These are phyloP conservation scores for Fusarium xyrophilum DNA, from an alignment of 2,329 filamentous ascomycete species.

Conservation along the genomic window DNA sequence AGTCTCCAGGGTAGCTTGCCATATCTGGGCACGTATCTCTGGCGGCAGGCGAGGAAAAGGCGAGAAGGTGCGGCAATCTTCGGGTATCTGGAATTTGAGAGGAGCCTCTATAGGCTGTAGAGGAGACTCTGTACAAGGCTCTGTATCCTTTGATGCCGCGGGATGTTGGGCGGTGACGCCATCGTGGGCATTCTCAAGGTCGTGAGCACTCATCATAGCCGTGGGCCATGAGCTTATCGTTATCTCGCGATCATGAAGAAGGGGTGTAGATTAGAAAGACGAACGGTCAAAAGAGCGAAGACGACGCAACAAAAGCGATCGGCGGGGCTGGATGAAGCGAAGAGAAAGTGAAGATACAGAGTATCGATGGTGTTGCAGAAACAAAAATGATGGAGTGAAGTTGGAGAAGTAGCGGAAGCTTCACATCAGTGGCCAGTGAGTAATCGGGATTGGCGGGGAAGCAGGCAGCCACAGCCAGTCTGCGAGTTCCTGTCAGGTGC, in stretches of 20 bases:
- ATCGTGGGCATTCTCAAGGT: slow-evolving; percentile 6
- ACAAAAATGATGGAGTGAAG: slow-evolving; percentile 15
- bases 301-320: background rate
- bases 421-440: background rate
- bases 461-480: slow-evolving; percentile 6
- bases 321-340: background rate
- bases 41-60: slow-evolving; percentile 45
- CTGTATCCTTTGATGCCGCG: background rate
- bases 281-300: background rate
- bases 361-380: slow-evolving; percentile 27
- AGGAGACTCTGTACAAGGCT: background rate
- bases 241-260: slow-evolving; percentile 29
- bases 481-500: background rate
- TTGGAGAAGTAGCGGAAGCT: slow-evolving; percentile 21
- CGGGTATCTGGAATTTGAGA: slow-evolving; percentile 45
- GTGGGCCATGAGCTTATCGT: slow-evolving; percentile 33
- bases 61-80: slow-evolving; percentile 43
- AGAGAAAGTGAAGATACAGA: slow-evolving; percentile 24
- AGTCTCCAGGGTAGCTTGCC: slow-evolving; percentile 42
- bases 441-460: slow-evolving; percentile 21
- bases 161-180: background rate
- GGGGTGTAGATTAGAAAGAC: slow-evolving; percentile 2
- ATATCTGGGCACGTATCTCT: slow-evolving; percentile 48
- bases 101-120: background rate
- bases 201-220: slow-evolving; percentile 29